A percentile compares a stretch with the other conserved stretches of the same genome.
phyloP scores from a whole-genome alignment of 176 grass and related monocot genomes.

The Elaeis guineensis region DNA sequence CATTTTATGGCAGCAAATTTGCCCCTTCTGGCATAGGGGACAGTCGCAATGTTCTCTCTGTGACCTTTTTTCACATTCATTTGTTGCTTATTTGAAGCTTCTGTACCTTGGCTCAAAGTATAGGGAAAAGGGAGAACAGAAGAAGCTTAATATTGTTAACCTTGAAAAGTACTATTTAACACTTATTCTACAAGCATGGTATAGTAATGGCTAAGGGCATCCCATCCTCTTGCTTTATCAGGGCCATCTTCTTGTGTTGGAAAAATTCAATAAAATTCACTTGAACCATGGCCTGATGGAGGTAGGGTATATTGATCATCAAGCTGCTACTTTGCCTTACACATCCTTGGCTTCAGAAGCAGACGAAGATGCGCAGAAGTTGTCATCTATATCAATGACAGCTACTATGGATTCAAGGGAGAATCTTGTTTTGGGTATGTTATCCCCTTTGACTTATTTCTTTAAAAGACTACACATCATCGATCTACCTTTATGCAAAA shows the following conservation, averaged over 20 bases:
- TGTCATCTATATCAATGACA: slow-evolving; percentile 83
- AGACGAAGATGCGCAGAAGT: slow-evolving; percentile 30
- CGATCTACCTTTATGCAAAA: slow-evolving; percentile 3
- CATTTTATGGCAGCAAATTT: too few relatives aligned
- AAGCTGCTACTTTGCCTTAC: slow-evolving; percentile 35
- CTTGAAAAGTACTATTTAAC: too few relatives aligned
- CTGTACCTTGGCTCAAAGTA: too few relatives aligned
- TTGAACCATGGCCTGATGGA: slow-evolving; percentile 94
- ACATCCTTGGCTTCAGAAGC: slow-evolving; percentile 20
- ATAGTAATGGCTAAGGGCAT: too few relatives aligned
- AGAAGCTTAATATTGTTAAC: too few relatives aligned
- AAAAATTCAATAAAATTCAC: slow-evolving; percentile 63
- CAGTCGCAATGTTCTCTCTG: too few relatives aligned
- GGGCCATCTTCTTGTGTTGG: slow-evolving; percentile 88
- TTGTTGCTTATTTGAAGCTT: too few relatives aligned
- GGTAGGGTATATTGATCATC: slow-evolving; percentile 74
- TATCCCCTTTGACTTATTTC: slow-evolving; percentile 17
- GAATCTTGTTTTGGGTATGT: slow-evolving; percentile 72
- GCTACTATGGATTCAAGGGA: slow-evolving; percentile 55
- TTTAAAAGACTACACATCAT: too few relatives aligned
- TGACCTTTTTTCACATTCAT: too few relatives aligned
- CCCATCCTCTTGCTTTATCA: slow-evolving; percentile 21
- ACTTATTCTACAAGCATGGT: too few relatives aligned
- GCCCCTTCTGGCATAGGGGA: too few relatives aligned
- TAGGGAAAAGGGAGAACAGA: too few relatives aligned